Evolutionary conservation across 208 protist species (phyloP).

Genomic region (Entamoeba invadens): DNA sequence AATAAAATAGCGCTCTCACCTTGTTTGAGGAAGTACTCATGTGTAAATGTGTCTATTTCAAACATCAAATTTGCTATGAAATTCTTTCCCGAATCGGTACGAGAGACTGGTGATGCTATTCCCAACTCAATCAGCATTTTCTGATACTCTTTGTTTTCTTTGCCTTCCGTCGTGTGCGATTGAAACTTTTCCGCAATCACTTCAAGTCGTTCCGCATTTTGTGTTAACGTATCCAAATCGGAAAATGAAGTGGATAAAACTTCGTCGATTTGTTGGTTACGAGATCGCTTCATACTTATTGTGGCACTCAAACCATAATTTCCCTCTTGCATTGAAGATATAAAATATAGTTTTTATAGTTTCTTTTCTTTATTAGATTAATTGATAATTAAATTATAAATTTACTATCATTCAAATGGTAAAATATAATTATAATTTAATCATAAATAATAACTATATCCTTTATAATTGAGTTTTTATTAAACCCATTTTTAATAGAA

Average conservation of each 20-base stretch:
- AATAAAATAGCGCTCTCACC: not conserved
- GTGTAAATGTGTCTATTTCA: not conserved
- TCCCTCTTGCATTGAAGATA: too few relatives aligned
- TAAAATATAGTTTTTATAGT: too few relatives aligned
- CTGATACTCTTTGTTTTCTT: not conserved
- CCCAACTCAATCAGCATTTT: not conserved
- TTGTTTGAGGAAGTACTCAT: not conserved
- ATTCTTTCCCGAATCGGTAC: not conserved
- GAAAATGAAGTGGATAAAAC: not conserved
- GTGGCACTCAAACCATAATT: too few relatives aligned
- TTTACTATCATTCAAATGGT: too few relatives aligned
- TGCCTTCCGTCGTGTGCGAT: not conserved
- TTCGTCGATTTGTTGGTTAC: not conserved
- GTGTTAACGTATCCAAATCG: not conserved
- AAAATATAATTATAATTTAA: too few relatives aligned
- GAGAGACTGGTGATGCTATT: not conserved
- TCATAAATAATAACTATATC: too few relatives aligned
- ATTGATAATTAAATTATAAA: too few relatives aligned
- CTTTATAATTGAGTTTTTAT: too few relatives aligned
- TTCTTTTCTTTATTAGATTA: too few relatives aligned
- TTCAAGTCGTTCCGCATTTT: not conserved
- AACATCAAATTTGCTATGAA: not conserved
- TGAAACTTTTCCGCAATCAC: not conserved
- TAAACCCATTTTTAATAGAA: too few relatives aligned
- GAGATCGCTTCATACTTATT: too few relatives aligned